Evolutionary conservation across 768 basidiomycete species (phyloP).

Genomic region (Podaxis sp.): DNA sequence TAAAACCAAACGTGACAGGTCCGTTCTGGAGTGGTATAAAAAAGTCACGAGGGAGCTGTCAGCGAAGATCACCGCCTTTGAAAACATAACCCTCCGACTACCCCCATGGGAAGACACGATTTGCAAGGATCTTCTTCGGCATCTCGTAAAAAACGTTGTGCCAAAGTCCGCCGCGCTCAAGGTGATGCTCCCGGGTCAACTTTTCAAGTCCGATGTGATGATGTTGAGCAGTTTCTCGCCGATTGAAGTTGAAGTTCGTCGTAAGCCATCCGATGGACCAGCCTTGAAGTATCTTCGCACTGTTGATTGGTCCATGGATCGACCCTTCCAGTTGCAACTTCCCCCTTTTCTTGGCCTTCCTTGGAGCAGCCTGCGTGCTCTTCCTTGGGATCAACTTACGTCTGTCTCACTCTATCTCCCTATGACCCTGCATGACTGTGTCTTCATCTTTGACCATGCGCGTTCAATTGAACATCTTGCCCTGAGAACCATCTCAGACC

Average conservation of each 20-base stretch:
- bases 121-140: neutral
- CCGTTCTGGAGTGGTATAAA: neutral
- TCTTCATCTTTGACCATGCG: neutral
- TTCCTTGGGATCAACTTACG: slow-evolving; percentile 4
- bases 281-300: neutral
- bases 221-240: neutral
- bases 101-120: neutral
- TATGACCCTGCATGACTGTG: slow-evolving; percentile 3
- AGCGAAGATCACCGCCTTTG: neutral
- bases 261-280: neutral
- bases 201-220: neutral
- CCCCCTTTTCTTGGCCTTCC: neutral
- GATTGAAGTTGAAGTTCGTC: neutral
- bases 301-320: neutral
- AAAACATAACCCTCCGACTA: neutral
- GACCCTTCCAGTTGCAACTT: neutral
- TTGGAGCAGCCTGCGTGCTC: neutral
- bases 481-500: neutral
- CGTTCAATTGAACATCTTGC: neutral
- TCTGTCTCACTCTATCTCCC: neutral
- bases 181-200: neutral
- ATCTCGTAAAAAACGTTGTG: neutral
- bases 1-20: neutral
- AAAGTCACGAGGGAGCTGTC: neutral
- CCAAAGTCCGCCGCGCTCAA: neutral